Evolutionary conservation across 225 moss, liverwort and hornwort genomes (phyloP), one percentile per base, ranked within the genome.

Genomic region (Straminergon stramineum): DNA sequence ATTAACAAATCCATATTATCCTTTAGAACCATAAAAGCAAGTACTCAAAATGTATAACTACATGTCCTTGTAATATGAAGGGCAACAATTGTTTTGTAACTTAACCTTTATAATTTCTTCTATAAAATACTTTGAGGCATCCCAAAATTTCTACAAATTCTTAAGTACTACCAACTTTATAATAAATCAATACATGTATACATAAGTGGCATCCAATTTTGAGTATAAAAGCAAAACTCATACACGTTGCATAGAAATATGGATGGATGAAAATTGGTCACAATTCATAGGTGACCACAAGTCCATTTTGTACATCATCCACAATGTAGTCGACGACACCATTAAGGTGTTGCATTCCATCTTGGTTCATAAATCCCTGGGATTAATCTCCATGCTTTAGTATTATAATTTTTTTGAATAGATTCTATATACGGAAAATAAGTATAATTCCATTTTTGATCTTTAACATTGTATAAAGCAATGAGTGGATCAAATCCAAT

Each of bases 271-370:
- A 80, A 27, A 60, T 19, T 39, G 18, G 8, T 60, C 30, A 78
- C 4, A 34, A 0, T 53, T 73, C 35, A 8, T 15, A 12, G 4
- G 4, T 52, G 35, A 35, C 13, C 1, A 48, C 5, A 22, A 21
- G 4, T 78, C 35, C 3, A 78, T 56, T 35, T 3, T 77, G 0
- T 35, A 58, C 52, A 58, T 39, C 2, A 3, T 35, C 37, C 1
- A 39, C 28, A 80, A 60, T 60, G 13, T 81, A 7, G 12, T 18
- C 3, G 2, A 60, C 1, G 0, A 0, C 41, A 0, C 20, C 39
- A 41, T 30, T 87, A 92, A 30, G 90, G 92, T 37, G 7, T 62
- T 81, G 87, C 92, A 87, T 82, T 82, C 92, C 90, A 92, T 85
- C 81, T 92, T 26, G 90, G 85, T 86, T 90, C 85, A 64, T 86